These are phyloP conservation scores for Xylaria sp. DNA, from an alignment of 2,329 filamentous ascomycete genomes.

Conservation along the genomic window DNA sequence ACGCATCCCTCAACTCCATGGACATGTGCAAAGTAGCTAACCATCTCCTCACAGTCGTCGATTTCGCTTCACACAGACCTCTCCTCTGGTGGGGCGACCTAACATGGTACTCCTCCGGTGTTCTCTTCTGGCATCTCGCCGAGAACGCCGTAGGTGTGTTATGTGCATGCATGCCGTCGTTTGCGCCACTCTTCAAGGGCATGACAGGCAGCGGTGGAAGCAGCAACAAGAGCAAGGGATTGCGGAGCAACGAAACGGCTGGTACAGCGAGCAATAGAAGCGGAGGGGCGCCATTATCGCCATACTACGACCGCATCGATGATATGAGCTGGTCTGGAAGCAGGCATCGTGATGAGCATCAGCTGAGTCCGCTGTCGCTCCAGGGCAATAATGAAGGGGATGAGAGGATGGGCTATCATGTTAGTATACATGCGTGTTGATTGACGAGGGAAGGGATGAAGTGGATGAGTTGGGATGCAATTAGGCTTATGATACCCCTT, in stretches of 20 bases:
- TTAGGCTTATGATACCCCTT: no score
- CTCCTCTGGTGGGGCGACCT: constrained; percentile 14
- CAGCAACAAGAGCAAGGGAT: not conserved
- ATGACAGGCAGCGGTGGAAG: not conserved
- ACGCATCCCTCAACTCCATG: not conserved
- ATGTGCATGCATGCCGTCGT: constrained; percentile 17
- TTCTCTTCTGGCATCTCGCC: constrained; percentile 21
- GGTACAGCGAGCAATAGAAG: not conserved
- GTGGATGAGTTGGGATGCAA: not conserved
- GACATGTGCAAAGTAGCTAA: not conserved
- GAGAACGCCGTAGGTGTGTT: constrained; percentile 19
- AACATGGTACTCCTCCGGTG: constrained; percentile 18
- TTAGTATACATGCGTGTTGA: not conserved
- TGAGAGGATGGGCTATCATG: not conserved
- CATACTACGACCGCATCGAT: constrained; percentile 11
- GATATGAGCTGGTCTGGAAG: constrained; percentile 3
- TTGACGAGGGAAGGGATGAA: not conserved
- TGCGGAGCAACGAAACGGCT: not conserved
- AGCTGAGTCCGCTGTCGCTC: not conserved
- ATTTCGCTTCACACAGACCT: constrained; percentile 10
- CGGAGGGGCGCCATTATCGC: not conserved
- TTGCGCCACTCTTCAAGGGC: constrained; percentile 11
- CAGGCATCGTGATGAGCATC: not conserved
- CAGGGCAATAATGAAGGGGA: no score
- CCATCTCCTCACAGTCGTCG: constrained; percentile 4